Conservation (phyloP, 1,139 yeast species). For the Pichiaceae sp. region DNA sequence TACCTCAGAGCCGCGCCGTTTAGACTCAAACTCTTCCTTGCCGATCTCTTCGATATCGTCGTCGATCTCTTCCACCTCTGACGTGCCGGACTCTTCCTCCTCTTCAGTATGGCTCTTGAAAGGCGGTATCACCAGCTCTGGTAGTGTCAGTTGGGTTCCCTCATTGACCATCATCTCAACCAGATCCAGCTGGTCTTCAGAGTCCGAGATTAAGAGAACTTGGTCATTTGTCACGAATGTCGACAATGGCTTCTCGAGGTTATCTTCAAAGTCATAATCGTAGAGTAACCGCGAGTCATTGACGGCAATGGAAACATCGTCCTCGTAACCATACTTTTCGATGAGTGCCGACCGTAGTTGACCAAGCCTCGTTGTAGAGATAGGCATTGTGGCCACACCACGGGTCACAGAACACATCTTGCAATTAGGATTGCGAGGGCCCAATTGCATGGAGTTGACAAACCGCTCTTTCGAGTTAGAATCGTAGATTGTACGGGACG, state of each 20-base stretch:
- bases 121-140: slow-evolving; percentile 22
- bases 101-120: slow-evolving; percentile 5
- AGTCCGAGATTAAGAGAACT: slow-evolving; percentile 67
- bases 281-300: slow-evolving; percentile 56
- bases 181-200: slow-evolving; percentile 58
- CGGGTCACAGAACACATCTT: slow-evolving; percentile 63
- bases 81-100: slow-evolving; percentile 15
- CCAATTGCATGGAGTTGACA: slow-evolving; percentile 54
- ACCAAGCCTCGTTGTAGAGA: slow-evolving; percentile 25
- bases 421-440: slow-evolving; percentile 59
- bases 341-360: slow-evolving; percentile 39
- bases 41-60: slow-evolving; percentile 4
- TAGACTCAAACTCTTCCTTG: too few relatives aligned
- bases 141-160: slow-evolving; percentile 26
- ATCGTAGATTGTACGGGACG: slow-evolving; percentile 50
- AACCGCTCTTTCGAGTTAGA: slow-evolving; percentile 59
- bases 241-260: slow-evolving; percentile 38
- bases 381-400: slow-evolving; percentile 35
- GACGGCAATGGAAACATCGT: slow-evolving; percentile 59
- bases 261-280: slow-evolving; percentile 87
- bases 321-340: slow-evolving; percentile 46
- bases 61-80: slow-evolving; percentile 11
- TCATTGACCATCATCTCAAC: slow-evolving; percentile 49
- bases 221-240: slow-evolving; percentile 53
- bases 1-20: too few relatives aligned